A percentile compares a stretch with the other conserved stretches of the same genome.
Conservation (phyloP, 176 grass and related monocot genomes). For the Canna indica region DNA sequence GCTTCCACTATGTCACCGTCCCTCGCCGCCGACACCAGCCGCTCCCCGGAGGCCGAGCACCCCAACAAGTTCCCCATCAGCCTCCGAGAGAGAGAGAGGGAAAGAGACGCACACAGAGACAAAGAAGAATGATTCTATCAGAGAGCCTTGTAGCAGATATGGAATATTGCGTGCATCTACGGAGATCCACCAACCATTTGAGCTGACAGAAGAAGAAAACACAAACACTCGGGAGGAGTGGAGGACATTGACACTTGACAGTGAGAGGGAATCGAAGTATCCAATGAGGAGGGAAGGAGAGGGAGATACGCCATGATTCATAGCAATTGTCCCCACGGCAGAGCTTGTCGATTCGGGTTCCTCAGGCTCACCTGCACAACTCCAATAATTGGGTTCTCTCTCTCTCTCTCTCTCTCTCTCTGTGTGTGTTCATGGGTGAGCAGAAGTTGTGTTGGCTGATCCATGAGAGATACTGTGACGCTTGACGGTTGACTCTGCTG, state of each 20-base stretch:
- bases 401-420: not conserved
- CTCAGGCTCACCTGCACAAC: not conserved
- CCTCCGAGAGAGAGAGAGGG: not conserved
- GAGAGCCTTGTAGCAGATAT: not conserved
- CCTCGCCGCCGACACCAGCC: conserved; percentile 55
- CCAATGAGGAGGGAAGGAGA: not conserved
- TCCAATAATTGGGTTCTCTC: not conserved
- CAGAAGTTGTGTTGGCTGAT: not conserved
- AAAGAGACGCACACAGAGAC: not conserved
- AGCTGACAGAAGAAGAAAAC: not conserved
- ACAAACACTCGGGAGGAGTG: too few relatives aligned
- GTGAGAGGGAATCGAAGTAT: not conserved
- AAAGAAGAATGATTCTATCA: not conserved
- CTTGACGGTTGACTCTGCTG: too few relatives aligned
- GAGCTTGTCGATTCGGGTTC: not conserved
- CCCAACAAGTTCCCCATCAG: conserved; percentile 76
- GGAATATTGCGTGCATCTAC: not conserved
- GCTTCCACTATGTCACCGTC: conserved; percentile 60
- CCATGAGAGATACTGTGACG: not conserved
- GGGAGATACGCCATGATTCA: not conserved
- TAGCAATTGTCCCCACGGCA: not conserved
- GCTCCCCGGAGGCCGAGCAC: conserved; percentile 58
- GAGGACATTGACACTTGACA: not conserved
- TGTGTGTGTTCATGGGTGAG: not conserved
- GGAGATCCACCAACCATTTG: not conserved